Evolutionary conservation across 305 asterid species (phyloP).

Genomic region (Euphrasia arctica): DNA sequence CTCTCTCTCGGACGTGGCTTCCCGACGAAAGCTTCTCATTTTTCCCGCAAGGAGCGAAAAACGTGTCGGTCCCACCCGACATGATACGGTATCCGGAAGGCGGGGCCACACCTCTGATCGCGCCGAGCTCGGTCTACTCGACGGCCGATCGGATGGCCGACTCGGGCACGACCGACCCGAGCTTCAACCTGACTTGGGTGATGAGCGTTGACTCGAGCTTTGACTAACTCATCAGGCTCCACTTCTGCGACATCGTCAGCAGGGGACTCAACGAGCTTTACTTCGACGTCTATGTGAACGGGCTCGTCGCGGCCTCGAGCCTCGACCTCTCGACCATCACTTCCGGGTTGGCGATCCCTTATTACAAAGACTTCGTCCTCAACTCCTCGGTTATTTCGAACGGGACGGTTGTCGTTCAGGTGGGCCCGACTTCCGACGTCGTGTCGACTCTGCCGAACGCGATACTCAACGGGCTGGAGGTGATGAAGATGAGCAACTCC

Average conservation of each 20-base stretch:
- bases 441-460: slow-evolving; percentile 59
- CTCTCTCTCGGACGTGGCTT: slow-evolving; percentile 69
- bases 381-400: slow-evolving; percentile 62
- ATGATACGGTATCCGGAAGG: slow-evolving; percentile 48
- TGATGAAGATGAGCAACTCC: slow-evolving; percentile 82
- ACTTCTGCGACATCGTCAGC: slow-evolving; percentile 91
- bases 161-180: slow-evolving; percentile 52
- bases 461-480: slow-evolving; percentile 79
- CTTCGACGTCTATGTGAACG: slow-evolving; percentile 83
- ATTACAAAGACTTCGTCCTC: slow-evolving; percentile 71
- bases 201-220: slow-evolving; percentile 75
- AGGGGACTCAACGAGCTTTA: slow-evolving; percentile 68
- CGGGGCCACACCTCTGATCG: slow-evolving; percentile 71
- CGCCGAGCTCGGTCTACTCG: slow-evolving; percentile 63
- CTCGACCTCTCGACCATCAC: slow-evolving; percentile 80
- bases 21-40: slow-evolving; percentile 41
- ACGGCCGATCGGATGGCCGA: slow-evolving; percentile 84
- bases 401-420: slow-evolving; percentile 51
- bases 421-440: slow-evolving; percentile 58
- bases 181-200: slow-evolving; percentile 81
- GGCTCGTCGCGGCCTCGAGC: slow-evolving; percentile 44
- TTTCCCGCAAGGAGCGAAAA: slow-evolving; percentile 59
- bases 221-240: slow-evolving; percentile 69
- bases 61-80: slow-evolving; percentile 50
- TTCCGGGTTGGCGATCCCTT: slow-evolving; percentile 61